phyloP scores from a whole-genome alignment of 1,284 basidiomycete species.

The Sanghuangporus weigelae region DNA sequence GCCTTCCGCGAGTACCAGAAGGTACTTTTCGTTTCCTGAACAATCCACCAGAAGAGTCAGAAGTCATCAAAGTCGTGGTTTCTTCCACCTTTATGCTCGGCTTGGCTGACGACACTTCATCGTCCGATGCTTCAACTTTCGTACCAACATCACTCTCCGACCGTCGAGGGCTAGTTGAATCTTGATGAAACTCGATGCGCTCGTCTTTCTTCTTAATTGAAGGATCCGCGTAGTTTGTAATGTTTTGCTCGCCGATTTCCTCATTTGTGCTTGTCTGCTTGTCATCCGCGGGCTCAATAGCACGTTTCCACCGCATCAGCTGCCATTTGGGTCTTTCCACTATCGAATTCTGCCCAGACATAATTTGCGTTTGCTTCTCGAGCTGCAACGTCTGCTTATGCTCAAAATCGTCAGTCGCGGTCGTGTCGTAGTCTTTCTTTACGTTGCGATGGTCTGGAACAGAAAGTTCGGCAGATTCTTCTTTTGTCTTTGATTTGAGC shows the following conservation, averaged over 20 bases:
- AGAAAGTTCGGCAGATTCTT: slow-evolving; percentile 22
- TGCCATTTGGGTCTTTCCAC: slow-evolving; percentile 32
- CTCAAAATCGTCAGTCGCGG: background rate
- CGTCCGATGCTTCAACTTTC: background rate
- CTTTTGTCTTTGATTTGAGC: slow-evolving; percentile 47
- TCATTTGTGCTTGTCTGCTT: background rate
- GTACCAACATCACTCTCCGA: background rate
- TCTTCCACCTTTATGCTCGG: slow-evolving; percentile 17
- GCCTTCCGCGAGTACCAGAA: slow-evolving; percentile 14
- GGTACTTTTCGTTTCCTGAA: slow-evolving; percentile 43
- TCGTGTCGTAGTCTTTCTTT: background rate
- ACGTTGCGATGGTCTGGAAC: background rate
- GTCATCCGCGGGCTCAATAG: slow-evolving; percentile 1
- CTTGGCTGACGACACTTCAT: background rate
- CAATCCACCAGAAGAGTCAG: slow-evolving; percentile 27
- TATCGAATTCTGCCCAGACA: slow-evolving; percentile 14
- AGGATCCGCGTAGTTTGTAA: background rate
- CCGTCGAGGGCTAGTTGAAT: slow-evolving; percentile 7
- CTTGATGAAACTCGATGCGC: slow-evolving; percentile 8
- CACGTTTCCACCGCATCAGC: slow-evolving; percentile 32
- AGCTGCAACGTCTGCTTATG: background rate
- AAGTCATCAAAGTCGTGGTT: background rate
- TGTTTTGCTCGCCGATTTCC: slow-evolving; percentile 9
- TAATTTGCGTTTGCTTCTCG: background rate
- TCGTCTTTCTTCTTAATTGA: slow-evolving; percentile 21